phyloP scores from a whole-genome alignment of 1,139 yeast genomes.

The Candida tetrigidarum region DNA sequence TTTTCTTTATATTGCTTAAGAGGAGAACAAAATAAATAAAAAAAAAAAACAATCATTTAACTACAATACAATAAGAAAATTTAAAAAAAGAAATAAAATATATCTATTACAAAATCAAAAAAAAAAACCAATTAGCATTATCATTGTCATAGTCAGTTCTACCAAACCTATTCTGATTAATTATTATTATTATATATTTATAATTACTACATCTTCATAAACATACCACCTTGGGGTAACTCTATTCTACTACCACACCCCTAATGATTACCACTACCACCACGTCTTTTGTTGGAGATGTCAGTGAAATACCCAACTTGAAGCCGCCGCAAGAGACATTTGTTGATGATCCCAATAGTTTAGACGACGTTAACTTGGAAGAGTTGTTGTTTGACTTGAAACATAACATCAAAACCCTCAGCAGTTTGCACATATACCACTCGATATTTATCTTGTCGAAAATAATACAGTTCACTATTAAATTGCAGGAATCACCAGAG shows the following conservation, averaged over 20 bases:
- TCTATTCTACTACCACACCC: neutral
- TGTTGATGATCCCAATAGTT: constrained; percentile 43
- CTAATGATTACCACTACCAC: constrained; percentile 6
- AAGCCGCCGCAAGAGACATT: constrained; percentile 46
- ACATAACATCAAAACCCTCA: constrained; percentile 34
- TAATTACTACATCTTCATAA: neutral
- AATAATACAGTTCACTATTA: constrained; percentile 38
- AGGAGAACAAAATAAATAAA: constrained; percentile 2
- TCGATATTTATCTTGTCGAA: constrained; percentile 37
- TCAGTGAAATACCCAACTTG: constrained; percentile 38
- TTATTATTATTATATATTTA: neutral
- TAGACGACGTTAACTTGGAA: constrained; percentile 40
- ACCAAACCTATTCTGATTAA: neutral
- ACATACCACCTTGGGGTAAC: too few relatives aligned
- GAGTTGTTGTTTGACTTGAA: constrained; percentile 41
- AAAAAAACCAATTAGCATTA: neutral
- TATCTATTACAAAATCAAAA: neutral
- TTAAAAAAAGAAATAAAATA: neutral
- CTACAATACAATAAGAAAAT: neutral
- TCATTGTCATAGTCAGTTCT: neutral
- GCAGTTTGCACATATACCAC: constrained; percentile 40
- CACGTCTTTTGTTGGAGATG: constrained; percentile 18
- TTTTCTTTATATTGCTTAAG: neutral
- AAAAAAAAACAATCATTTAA: neutral
- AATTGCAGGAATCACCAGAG: constrained; percentile 31